Conservation (phyloP, 768 basidiomycete species). For the Sporobolomyces roseus region DNA sequence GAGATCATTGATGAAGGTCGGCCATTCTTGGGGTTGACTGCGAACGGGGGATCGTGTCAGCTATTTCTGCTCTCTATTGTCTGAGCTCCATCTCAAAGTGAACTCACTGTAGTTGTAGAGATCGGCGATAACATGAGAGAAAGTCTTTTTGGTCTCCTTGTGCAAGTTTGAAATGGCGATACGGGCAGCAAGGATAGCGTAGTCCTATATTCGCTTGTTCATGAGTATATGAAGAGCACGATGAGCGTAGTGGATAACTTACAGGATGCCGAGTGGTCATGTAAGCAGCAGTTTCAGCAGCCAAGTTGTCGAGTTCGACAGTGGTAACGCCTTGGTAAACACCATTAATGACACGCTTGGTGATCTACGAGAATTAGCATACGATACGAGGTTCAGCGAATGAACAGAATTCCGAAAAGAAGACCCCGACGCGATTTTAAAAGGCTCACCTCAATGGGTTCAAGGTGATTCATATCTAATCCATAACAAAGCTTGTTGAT, state of each 20-base stretch:
- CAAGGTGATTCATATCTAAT: constrained; percentile 83
- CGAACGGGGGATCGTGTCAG: too few relatives aligned
- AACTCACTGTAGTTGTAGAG: constrained; percentile 76
- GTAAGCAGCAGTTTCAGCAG: constrained; percentile 74
- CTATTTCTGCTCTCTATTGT: too few relatives aligned
- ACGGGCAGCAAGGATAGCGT: constrained; percentile 94
- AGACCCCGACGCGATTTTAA: constrained; percentile 10
- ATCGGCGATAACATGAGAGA: constrained; percentile 86
- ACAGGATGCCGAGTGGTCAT: constrained; percentile 64
- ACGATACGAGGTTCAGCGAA: neutral
- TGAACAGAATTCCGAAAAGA: neutral
- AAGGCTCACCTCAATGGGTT: constrained; percentile 70
- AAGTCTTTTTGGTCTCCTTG: constrained; percentile 98
- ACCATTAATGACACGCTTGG: constrained; percentile 67
- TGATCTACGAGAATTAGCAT: constrained; percentile 32
- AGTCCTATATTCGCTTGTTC: constrained; percentile 64
- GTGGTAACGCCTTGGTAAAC: constrained; percentile 96
- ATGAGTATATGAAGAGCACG: neutral
- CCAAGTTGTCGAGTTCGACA: constrained; percentile 72
- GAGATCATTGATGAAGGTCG: constrained; percentile 85
- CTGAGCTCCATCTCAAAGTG: too few relatives aligned
- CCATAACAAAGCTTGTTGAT: constrained; percentile 78
- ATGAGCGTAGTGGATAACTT: neutral
- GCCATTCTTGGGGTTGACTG: constrained; percentile 94
- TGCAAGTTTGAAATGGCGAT: constrained; percentile 98